Conservation (phyloP, 164 flowering plant genomes). For the Dillenia suffruticosa region DNA sequence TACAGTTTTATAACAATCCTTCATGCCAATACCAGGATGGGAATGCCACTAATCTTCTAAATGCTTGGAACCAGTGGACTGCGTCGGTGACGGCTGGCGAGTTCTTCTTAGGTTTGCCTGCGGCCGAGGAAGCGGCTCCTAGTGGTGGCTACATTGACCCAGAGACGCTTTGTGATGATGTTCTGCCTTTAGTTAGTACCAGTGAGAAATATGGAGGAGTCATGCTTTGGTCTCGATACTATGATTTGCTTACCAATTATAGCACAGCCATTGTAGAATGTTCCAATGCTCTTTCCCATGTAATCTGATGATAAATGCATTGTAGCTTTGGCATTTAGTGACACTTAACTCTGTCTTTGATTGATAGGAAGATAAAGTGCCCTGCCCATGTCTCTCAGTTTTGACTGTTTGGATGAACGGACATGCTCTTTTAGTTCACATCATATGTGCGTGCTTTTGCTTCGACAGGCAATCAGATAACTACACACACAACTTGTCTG, state of each 20-base stretch:
- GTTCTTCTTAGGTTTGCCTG: constrained; percentile 27
- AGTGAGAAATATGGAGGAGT: constrained; percentile 23
- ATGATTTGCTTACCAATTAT: constrained; percentile 10
- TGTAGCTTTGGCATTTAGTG: too few species aligned
- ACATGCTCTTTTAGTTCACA: too few species aligned
- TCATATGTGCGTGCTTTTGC: too few species aligned
- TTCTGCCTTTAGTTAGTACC: constrained; percentile 19
- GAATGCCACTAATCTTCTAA: constrained; percentile 1
- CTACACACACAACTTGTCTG: too few species aligned
- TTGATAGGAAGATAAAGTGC: too few species aligned
- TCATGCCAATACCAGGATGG: constrained; percentile 13
- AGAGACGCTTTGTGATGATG: constrained; percentile 9
- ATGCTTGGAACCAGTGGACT: constrained; percentile 20
- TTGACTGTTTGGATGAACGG: too few species aligned
- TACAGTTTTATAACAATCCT: constrained; percentile 32
- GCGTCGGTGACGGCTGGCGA: constrained; percentile 2
- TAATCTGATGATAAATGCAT: too few species aligned
- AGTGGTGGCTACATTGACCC: constrained; percentile 15
- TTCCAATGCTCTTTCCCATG: too few species aligned
- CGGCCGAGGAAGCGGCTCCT: constrained; percentile 12
- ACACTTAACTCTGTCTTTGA: too few species aligned
- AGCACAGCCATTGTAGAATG: background rate
- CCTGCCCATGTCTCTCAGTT: too few species aligned
- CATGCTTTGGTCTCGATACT: constrained; percentile 20
- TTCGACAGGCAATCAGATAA: too few species aligned